Percentiles rank a stretch among this genome's conserved stretches.
Conservation (phyloP, 768 basidiomycete genomes). For the Tulasnella sp. region DNA sequence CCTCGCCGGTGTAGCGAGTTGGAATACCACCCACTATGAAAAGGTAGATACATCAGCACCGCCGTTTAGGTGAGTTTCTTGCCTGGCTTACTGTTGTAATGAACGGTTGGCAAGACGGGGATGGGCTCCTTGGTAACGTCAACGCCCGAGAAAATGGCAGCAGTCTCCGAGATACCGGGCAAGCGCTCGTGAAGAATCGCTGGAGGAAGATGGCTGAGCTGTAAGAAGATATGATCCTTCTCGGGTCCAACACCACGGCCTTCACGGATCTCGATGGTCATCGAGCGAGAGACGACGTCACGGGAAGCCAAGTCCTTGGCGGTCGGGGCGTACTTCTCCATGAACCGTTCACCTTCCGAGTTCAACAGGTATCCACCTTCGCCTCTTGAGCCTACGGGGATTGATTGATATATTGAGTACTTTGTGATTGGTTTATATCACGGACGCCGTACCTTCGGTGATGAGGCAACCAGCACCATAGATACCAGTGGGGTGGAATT, state of each 20-base stretch:
- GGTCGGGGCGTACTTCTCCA: slow-evolving; percentile 99
- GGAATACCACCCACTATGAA: slow-evolving; percentile 94
- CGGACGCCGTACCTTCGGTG: slow-evolving; percentile 69
- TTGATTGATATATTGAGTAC: background rate
- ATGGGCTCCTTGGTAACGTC: slow-evolving; percentile 99
- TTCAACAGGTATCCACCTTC: slow-evolving; percentile 98
- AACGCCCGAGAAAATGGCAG: slow-evolving; percentile 96
- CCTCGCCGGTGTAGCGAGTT: slow-evolving; percentile 96
- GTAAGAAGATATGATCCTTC: slow-evolving; percentile 94
- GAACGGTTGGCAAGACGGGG: slow-evolving; percentile 94
- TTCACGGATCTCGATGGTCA: slow-evolving; percentile 98
- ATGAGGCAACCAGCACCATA: slow-evolving; percentile 99
- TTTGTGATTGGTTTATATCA: background rate
- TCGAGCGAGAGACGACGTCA: slow-evolving; percentile 97
- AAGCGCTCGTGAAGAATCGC: slow-evolving; percentile 93
- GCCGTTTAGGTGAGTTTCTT: background rate
- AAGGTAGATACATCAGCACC: slow-evolving; percentile 24
- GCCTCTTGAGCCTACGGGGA: slow-evolving; percentile 79
- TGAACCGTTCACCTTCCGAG: slow-evolving; percentile 98
- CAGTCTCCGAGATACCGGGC: slow-evolving; percentile 99
- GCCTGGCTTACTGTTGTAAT: slow-evolving; percentile 82
- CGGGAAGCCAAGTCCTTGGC: slow-evolving; percentile 99
- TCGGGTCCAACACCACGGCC: slow-evolving; percentile 98
- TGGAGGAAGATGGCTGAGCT: slow-evolving; percentile 93
- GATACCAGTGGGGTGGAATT: slow-evolving; percentile 99